phyloP scores from a whole-genome alignment of 768 basidiomycete species.

The Trametes cubensis region DNA sequence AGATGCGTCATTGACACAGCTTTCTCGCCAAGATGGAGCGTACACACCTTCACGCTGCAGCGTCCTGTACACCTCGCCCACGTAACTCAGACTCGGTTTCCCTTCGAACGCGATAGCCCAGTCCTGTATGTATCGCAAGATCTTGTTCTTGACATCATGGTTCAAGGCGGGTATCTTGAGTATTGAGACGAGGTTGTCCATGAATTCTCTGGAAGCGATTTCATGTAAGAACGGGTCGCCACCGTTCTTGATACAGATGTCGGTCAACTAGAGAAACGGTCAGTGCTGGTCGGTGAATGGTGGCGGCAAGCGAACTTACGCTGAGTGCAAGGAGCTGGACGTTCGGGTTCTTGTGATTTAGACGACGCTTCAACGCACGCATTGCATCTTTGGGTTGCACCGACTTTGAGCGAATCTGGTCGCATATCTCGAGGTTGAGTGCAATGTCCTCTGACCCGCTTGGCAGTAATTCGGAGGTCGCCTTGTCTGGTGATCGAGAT shows the following conservation, averaged over 20 bases:
- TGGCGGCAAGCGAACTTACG: constrained; percentile 50
- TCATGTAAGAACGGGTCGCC: constrained; percentile 89
- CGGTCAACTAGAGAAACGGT: constrained; percentile 63
- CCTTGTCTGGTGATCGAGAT: constrained; percentile 65
- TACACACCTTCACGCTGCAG: constrained; percentile 74
- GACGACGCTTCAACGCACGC: constrained; percentile 82
- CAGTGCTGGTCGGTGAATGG: constrained; percentile 4
- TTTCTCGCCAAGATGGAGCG: background rate
- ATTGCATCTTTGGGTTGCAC: constrained; percentile 84
- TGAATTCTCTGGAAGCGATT: constrained; percentile 86
- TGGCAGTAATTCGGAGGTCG: constrained; percentile 89
- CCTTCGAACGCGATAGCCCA: constrained; percentile 92
- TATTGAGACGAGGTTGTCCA: constrained; percentile 90
- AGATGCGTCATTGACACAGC: constrained; percentile 2
- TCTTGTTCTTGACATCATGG: constrained; percentile 79
- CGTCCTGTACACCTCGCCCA: constrained; percentile 77
- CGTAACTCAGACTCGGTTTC: constrained; percentile 71
- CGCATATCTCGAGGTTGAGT: constrained; percentile 92
- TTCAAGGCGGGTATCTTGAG: constrained; percentile 79
- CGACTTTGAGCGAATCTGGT: constrained; percentile 92
- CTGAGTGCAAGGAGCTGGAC: constrained; percentile 86
- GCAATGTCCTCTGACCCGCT: constrained; percentile 88
- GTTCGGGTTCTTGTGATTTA: constrained; percentile 95
- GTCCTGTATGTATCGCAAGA: constrained; percentile 82
- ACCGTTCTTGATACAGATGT: constrained; percentile 95